Percentiles rank a stretch among this genome's conserved stretches.
phyloP scores from a whole-genome alignment of 1,139 yeast genomes.

The Debaryomyces robertsiae region DNA sequence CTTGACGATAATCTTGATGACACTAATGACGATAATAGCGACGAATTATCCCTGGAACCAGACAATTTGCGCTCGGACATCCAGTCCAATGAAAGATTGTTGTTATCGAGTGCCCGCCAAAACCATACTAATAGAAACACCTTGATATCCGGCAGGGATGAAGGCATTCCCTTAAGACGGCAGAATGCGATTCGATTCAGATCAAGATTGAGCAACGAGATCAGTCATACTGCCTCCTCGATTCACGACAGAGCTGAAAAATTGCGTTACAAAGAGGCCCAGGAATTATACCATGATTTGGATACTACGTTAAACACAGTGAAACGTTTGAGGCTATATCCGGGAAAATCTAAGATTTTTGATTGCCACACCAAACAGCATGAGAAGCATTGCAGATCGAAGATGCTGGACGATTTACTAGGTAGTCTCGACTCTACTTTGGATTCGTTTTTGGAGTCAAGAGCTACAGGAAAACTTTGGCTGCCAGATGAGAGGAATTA shows the following conservation, averaged over 20 bases:
- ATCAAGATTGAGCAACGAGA: slow-evolving; percentile 5
- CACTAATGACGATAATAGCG: slow-evolving; percentile 11
- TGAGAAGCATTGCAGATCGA: slow-evolving; percentile 4
- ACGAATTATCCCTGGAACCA: slow-evolving; percentile 14
- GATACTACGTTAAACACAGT: slow-evolving; percentile 9
- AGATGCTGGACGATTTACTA: slow-evolving; percentile 11
- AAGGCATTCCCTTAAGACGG: slow-evolving; percentile 20
- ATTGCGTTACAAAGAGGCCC: slow-evolving; percentile 14
- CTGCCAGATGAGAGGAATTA: slow-evolving; percentile 2
- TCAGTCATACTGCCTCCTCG: not conserved
- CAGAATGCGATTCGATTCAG: slow-evolving; percentile 25
- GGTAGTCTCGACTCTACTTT: slow-evolving; percentile 23
- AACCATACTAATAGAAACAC: slow-evolving; percentile 25
- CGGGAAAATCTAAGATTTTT: slow-evolving; percentile 13
- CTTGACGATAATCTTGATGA: slow-evolving; percentile 9
- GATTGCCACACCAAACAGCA: slow-evolving; percentile 11
- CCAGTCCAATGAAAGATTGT: slow-evolving; percentile 26
- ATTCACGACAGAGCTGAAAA: slow-evolving; percentile 1
- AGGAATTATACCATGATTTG: slow-evolving; percentile 16
- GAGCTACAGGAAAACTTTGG: slow-evolving; percentile 23
- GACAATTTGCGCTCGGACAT: slow-evolving; percentile 18
- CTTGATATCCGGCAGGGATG: slow-evolving; percentile 13
- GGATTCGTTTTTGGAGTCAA: slow-evolving; percentile 24
- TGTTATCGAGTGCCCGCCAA: slow-evolving; percentile 33
- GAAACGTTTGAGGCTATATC: slow-evolving; percentile 7